These are phyloP conservation scores for Gryganskiella cystojenkinii DNA, from an alignment of 192 early-diverging fungal genomes.

Conservation along the genomic window DNA sequence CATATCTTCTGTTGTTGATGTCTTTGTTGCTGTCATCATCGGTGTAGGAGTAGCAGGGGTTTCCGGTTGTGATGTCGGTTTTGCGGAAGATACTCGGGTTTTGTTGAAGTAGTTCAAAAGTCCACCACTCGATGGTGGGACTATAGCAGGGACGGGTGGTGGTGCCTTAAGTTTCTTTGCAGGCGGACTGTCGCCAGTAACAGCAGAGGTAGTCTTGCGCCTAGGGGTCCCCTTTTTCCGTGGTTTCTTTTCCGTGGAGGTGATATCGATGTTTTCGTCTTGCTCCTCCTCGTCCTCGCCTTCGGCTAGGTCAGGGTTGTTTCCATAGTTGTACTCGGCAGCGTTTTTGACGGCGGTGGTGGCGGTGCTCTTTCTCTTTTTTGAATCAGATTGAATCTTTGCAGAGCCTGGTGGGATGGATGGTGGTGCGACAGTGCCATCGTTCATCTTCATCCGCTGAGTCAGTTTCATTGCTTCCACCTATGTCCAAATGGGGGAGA, in stretches of 20 bases:
- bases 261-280: conserved; percentile 17
- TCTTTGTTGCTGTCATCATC: not conserved
- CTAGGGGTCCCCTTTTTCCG: not conserved
- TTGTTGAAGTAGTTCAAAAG: conserved; percentile 23
- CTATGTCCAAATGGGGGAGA: not conserved
- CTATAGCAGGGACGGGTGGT: not conserved
- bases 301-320: not conserved
- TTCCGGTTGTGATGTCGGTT: not conserved
- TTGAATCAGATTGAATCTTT: conserved; percentile 1
- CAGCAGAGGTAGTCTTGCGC: not conserved
- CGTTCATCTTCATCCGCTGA: conserved; percentile 32
- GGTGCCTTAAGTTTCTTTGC: conserved; percentile 23
- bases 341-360: not conserved
- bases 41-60: not conserved
- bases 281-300: conserved; percentile 28
- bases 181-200: conserved; percentile 3
- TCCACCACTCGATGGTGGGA: not conserved
- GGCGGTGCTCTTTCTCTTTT: conserved; percentile 14
- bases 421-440: conserved; percentile 1
- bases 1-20: too few species aligned
- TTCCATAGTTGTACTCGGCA: conserved; percentile 11
- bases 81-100: not conserved
- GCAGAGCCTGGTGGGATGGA: not conserved
- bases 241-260: too few species aligned
- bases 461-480: conserved; percentile 16